A percentile compares a stretch with the other conserved stretches of the same genome.
phyloP scores from a whole-genome alignment of 78 protist species.

The Dictyostelium capitatum region DNA sequence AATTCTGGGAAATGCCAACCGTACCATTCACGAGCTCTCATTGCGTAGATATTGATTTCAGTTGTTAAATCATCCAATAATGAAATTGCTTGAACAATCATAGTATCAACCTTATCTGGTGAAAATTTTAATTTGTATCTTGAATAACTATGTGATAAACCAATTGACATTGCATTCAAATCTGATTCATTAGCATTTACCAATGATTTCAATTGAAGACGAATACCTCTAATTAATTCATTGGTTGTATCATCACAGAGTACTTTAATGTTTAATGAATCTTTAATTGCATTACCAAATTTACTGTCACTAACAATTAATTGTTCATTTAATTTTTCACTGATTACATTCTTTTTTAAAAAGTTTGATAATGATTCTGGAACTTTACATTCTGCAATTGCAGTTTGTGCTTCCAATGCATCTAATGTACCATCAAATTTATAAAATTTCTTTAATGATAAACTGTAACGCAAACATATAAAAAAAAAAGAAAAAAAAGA shows the following conservation, averaged over 20 bases:
- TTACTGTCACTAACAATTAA: slow-evolving; percentile 95
- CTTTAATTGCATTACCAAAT: slow-evolving; percentile 96
- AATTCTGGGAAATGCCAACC: slow-evolving; percentile 99
- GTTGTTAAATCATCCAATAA: slow-evolving; percentile 98
- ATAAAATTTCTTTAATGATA: slow-evolving; percentile 93
- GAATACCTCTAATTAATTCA: slow-evolving; percentile 95
- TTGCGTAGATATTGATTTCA: slow-evolving; percentile 98
- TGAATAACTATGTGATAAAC: slow-evolving; percentile 97
- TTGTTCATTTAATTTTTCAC: slow-evolving; percentile 83
- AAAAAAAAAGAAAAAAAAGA: background rate
- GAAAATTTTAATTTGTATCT: slow-evolving; percentile 98
- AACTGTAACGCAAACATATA: no score
- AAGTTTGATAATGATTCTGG: slow-evolving; percentile 91
- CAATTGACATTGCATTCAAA: slow-evolving; percentile 91
- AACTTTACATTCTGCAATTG: slow-evolving; percentile 91
- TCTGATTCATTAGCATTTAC: slow-evolving; percentile 67
- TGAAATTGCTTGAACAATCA: slow-evolving; percentile 99
- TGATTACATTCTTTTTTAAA: slow-evolving; percentile 89
- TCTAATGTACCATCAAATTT: slow-evolving; percentile 93
- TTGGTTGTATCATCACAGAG: slow-evolving; percentile 60
- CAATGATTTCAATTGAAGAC: slow-evolving; percentile 87
- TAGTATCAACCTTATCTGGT: slow-evolving; percentile 99
- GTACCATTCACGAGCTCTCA: slow-evolving; percentile 99
- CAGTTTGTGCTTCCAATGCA: slow-evolving; percentile 96
- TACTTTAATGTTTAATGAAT: slow-evolving; percentile 57